Conservation (phyloP, 2,329 filamentous ascomycete species). For the Sclerotiophoma versabilis region DNA sequence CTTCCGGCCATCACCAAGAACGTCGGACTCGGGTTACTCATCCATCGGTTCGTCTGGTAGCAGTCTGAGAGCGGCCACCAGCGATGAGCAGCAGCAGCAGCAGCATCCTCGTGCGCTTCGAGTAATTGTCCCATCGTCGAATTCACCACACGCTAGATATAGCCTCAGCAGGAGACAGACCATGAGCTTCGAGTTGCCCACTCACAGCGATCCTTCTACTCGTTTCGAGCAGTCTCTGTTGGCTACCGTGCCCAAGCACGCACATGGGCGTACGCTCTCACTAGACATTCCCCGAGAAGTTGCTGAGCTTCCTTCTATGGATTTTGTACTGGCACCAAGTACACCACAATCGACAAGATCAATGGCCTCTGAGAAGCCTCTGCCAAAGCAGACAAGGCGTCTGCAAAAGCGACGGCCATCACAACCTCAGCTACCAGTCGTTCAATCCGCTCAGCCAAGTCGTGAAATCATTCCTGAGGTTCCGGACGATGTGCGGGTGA, state of each 20-base stretch:
- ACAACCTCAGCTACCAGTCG: slow-evolving; percentile 34
- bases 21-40: slow-evolving; percentile 51
- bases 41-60: slow-evolving; percentile 30
- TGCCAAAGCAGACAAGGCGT: slow-evolving; percentile 30
- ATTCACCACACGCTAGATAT: background rate
- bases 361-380: slow-evolving; percentile 28
- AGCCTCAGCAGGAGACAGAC: slow-evolving; percentile 17
- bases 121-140: background rate
- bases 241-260: slow-evolving; percentile 8
- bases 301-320: slow-evolving; percentile 14
- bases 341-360: slow-evolving; percentile 31
- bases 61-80: background rate
- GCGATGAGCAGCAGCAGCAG: slow-evolving; percentile 5
- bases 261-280: slow-evolving; percentile 10
- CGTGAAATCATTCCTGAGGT: slow-evolving; percentile 43
- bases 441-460: slow-evolving; percentile 42
- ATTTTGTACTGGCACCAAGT: slow-evolving; percentile 1
- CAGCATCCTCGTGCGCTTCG: slow-evolving; percentile 8
- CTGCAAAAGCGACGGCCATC: slow-evolving; percentile 44
- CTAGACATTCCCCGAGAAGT: slow-evolving; percentile 20
- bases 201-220: background rate
- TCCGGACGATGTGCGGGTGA: slow-evolving; percentile 42
- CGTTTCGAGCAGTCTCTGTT: slow-evolving; percentile 4
- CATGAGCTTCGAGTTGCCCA: slow-evolving; percentile 4
- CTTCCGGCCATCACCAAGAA: slow-evolving; percentile 34